Conservation (phyloP, 2,329 filamentous ascomycete genomes). For the Microcyclospora tardicrescens region DNA sequence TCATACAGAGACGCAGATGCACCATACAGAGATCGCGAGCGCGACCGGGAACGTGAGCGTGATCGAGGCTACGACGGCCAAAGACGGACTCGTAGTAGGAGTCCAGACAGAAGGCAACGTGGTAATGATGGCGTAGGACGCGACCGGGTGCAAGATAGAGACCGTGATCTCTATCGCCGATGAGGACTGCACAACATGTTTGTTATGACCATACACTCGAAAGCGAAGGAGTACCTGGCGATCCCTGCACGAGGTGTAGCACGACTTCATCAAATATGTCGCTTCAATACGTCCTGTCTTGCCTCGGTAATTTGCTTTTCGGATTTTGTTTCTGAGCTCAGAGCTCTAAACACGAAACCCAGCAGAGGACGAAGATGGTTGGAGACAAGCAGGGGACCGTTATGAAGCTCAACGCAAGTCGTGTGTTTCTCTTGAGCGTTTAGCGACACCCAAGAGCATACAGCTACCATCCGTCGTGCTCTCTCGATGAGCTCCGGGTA, state of each 20-base stretch:
- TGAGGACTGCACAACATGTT: constrained; percentile 1
- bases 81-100: constrained; percentile 20
- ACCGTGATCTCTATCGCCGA: constrained; percentile 24
- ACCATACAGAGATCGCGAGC: constrained; percentile 12
- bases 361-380: too few species aligned
- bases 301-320: too few species aligned
- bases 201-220: background rate
- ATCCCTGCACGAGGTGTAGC: background rate
- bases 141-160: constrained; percentile 24
- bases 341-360: too few species aligned
- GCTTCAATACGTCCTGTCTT: too few species aligned
- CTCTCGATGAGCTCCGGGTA: too few species aligned
- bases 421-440: too few species aligned
- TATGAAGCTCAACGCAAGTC: too few species aligned
- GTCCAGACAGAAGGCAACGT: constrained; percentile 12
- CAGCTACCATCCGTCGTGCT: too few species aligned
- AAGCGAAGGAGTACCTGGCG: background rate
- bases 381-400: too few species aligned
- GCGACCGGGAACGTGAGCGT: constrained; percentile 6
- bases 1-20: constrained; percentile 13
- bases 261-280: background rate
- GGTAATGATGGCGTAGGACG: constrained; percentile 13
- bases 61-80: constrained; percentile 11
- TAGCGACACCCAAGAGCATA: too few species aligned
- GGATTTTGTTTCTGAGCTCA: too few species aligned